phyloP scores from a whole-genome alignment of 192 early-diverging fungal genomes.

The Backusella westeae region DNA sequence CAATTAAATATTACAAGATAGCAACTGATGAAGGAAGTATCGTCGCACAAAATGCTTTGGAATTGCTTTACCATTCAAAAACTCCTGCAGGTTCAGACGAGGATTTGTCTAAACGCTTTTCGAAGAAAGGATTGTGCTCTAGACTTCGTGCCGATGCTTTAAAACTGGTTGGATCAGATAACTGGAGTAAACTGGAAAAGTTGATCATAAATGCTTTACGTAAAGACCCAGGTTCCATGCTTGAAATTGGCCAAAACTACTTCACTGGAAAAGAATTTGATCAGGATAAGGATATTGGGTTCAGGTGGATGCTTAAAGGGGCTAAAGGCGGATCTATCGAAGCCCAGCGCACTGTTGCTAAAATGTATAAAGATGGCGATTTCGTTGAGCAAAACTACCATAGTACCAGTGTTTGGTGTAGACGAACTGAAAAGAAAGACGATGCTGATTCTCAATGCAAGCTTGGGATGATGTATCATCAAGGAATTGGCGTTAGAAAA shows the following conservation, averaged over 20 bases:
- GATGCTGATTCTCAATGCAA: too few species aligned
- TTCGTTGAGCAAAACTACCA: too few species aligned
- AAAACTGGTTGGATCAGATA: not conserved
- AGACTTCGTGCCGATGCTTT: not conserved
- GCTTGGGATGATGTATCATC: too few species aligned
- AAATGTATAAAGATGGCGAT: not conserved
- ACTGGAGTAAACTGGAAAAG: not conserved
- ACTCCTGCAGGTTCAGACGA: not conserved
- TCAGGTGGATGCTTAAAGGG: not conserved
- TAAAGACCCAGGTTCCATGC: not conserved
- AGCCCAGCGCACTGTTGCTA: not conserved
- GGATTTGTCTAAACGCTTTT: not conserved
- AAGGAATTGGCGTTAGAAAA: conserved; percentile 46
- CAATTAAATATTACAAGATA: not conserved
- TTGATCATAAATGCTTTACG: not conserved
- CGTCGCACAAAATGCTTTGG: not conserved
- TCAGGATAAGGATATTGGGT: not conserved
- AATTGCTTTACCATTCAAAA: not conserved
- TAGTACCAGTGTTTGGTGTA: conserved; percentile 10
- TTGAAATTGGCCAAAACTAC: not conserved
- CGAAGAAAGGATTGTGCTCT: not conserved
- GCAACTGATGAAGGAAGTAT: not conserved
- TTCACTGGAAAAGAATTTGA: not conserved
- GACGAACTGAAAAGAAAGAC: too few species aligned
- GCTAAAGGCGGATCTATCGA: not conserved